Evolutionary conservation across 345 rosid genomes (phyloP), one percentile per base, ranked within the genome.

Genomic region (Microcos paniculata): DNA sequence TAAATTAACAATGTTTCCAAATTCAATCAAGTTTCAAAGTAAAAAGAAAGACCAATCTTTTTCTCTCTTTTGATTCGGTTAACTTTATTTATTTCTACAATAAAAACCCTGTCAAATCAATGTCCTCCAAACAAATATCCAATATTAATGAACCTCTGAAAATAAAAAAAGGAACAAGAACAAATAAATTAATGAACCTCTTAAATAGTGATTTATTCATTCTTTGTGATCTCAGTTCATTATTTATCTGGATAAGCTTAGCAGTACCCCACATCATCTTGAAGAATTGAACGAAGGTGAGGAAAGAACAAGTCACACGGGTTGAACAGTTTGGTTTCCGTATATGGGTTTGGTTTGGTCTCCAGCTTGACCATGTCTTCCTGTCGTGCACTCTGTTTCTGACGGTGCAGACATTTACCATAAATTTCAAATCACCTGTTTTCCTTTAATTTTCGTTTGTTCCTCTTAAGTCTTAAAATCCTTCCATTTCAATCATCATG

Each of bases 341-440:
- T n/a, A n/a, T n/a, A n/a, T n/a, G 26, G 10, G 26, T 19, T 16
- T 2, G 24, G n/a, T 30, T 61, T 30, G 65, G 23, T 61, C 42
- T 15, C 49, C 69, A 19, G 48, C 40, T 48, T 26, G 24, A 68
- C 57, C 57, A 0, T 71, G 49, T 53, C 48, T n/a, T 23, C 48
- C 48, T 63, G 69, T 13, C 30, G 6, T 19, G 19, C 48, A 63
- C 46, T 63, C 6, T 31, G 5, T 2, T 21, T 26, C 12, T 52
- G 74, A 33, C 62, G 74, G 74, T 71, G 56, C 68, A 68, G 62
- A 71, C 62, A 52, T n/a, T 51, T 68, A 23, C 67, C 21, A 46
- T 24, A 31, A 19, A 30, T 28, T 52, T 70, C 43, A 7, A 69
- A 70, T 5, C 62, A 51, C 12, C 30, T 35, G 45, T 21, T 70